These are phyloP conservation scores for Colletotrichum simmondsii DNA, from an alignment of 2,329 filamentous ascomycete species.

Conservation along the genomic window DNA sequence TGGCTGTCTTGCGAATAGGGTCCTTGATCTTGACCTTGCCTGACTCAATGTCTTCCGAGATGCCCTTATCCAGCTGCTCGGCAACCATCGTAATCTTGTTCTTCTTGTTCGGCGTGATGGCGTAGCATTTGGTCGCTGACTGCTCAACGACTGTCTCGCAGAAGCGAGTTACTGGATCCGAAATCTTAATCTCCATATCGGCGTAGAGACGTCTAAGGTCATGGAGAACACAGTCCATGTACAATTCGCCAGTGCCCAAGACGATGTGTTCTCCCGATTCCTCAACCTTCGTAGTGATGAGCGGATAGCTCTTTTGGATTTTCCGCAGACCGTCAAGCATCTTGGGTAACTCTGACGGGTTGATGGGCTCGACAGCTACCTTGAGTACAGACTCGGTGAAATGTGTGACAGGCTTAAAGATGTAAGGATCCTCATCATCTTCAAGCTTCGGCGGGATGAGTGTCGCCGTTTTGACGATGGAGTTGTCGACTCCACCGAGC, in stretches of 20 bases:
- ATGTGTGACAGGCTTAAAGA: constrained; percentile 92
- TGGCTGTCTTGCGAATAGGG: constrained; percentile 90
- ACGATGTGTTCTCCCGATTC: constrained; percentile 97
- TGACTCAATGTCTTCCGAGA: constrained; percentile 92
- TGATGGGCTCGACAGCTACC: constrained; percentile 97
- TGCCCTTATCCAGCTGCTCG: constrained; percentile 93
- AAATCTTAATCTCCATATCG: constrained; percentile 99
- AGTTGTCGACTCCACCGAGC: constrained; percentile 94
- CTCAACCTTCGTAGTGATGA: constrained; percentile 96
- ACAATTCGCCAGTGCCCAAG: constrained; percentile 95
- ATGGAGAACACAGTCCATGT: constrained; percentile 99
- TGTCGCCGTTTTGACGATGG: constrained; percentile 97
- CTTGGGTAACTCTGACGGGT: constrained; percentile 96
- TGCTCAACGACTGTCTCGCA: constrained; percentile 98
- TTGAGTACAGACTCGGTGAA: constrained; percentile 99
- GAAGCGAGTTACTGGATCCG: constrained; percentile 96
- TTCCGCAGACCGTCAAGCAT: constrained; percentile 98
- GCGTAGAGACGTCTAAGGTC: constrained; percentile 94
- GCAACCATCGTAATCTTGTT: constrained; percentile 99
- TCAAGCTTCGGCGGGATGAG: constrained; percentile 83
- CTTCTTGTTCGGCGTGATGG: constrained; percentile 98
- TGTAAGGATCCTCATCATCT: constrained; percentile 91
- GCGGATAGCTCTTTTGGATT: constrained; percentile 96
- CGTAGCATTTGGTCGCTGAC: constrained; percentile 97
- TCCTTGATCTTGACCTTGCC: constrained; percentile 93